Percentiles rank a stretch among this genome's conserved stretches.
phyloP scores from a whole-genome alignment of 1,284 basidiomycete species.

The Microbotryum saponariae region DNA sequence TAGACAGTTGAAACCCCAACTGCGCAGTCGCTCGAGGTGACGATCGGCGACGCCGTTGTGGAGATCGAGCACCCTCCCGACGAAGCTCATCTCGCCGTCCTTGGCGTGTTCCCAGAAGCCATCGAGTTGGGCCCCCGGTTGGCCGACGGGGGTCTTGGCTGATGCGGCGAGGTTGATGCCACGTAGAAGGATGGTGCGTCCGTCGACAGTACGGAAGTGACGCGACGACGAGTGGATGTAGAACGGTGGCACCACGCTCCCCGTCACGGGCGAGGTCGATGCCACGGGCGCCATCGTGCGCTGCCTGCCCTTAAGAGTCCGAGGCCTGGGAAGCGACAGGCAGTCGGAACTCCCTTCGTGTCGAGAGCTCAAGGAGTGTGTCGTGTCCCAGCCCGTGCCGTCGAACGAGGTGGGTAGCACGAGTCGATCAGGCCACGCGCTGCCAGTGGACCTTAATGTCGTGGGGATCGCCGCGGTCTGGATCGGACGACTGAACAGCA shows the following conservation, averaged over 20 bases:
- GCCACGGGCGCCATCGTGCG: conserved; percentile 39
- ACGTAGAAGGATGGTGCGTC: conserved; percentile 75
- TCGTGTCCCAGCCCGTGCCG: no score
- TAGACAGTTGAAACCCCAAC: conserved; percentile 94
- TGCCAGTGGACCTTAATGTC: no score
- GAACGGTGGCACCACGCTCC: conserved; percentile 47
- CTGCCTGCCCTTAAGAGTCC: no score
- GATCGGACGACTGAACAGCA: no score
- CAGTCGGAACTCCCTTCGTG: no score
- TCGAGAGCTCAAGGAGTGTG: no score
- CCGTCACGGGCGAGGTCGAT: conserved; percentile 59
- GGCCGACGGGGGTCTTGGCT: conserved; percentile 68
- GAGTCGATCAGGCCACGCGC: no score
- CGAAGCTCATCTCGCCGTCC: conserved; percentile 61
- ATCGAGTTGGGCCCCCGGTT: conserved; percentile 60
- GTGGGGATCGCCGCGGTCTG: no score
- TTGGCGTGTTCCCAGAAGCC: conserved; percentile 87
- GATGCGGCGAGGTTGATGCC: conserved; percentile 90
- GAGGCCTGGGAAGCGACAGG: no score
- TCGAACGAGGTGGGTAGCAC: no score
- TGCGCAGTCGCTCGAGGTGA: conserved; percentile 74
- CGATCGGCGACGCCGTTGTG: conserved; percentile 77
- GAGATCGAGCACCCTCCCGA: conserved; percentile 68
- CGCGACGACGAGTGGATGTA: conserved; percentile 45
- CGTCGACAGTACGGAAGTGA: conserved; percentile 74